Evolutionary conservation across 1,139 yeast species (phyloP).

Genomic region (Geotrichum macrosporum): DNA sequence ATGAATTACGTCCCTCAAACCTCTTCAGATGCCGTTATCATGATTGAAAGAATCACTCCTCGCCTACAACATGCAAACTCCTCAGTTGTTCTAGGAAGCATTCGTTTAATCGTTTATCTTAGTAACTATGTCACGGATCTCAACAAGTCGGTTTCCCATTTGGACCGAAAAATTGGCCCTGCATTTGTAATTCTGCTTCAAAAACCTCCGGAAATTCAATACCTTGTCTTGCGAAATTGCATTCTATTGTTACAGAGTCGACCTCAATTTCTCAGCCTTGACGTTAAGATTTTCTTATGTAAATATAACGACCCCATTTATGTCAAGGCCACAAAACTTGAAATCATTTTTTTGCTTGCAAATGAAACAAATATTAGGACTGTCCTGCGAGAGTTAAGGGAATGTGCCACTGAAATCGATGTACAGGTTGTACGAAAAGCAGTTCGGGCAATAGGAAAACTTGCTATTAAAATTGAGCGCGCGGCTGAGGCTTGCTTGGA

Average conservation of each 20-base stretch:
- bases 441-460: constrained; percentile 81
- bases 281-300: constrained; percentile 75
- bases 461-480: constrained; percentile 68
- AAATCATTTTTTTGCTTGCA: constrained; percentile 76
- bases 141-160: constrained; percentile 44
- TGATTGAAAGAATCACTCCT: constrained; percentile 69
- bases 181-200: constrained; percentile 68
- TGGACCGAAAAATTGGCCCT: constrained; percentile 62
- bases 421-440: constrained; percentile 83
- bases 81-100: constrained; percentile 72
- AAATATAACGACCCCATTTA: constrained; percentile 81
- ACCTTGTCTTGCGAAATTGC: constrained; percentile 74
- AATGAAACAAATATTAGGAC: constrained; percentile 54
- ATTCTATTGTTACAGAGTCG: constrained; percentile 67
- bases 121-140: constrained; percentile 56
- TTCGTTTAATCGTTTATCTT: constrained; percentile 66
- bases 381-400: constrained; percentile 72
- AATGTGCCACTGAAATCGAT: constrained; percentile 83
- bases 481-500: constrained; percentile 62
- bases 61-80: constrained; percentile 77
- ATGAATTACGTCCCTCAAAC: constrained; percentile 69
- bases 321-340: constrained; percentile 85
- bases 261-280: constrained; percentile 58
- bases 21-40: constrained; percentile 56
- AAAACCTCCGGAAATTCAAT: constrained; percentile 81